Evolutionary conservation across 495 filamentous ascomycete genomes (phyloP).

Genomic region (Penicillium ucsense): DNA sequence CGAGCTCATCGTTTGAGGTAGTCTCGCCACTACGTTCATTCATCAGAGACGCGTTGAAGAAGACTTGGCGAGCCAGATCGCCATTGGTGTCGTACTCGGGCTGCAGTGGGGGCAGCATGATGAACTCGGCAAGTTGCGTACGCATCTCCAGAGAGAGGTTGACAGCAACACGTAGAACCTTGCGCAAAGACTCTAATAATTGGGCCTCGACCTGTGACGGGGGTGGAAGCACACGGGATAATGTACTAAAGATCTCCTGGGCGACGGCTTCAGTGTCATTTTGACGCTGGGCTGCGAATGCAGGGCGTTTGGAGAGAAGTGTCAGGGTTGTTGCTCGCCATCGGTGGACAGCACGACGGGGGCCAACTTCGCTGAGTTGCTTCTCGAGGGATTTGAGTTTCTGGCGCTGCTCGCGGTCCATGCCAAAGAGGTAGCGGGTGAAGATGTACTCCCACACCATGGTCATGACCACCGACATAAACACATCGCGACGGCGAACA

Average conservation of each 20-base stretch:
- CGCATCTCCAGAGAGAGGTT: conserved; percentile 92
- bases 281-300: conserved; percentile 65
- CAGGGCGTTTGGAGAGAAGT: conserved; percentile 64
- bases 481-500: conserved; percentile 76
- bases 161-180: conserved; percentile 74
- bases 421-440: conserved; percentile 92
- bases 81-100: conserved; percentile 91
- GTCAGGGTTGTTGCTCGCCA: conserved; percentile 94
- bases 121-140: conserved; percentile 87
- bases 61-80: conserved; percentile 70
- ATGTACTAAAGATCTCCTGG: conserved; percentile 68
- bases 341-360: conserved; percentile 72
- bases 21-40: conserved; percentile 73
- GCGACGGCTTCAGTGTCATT: conserved; percentile 85
- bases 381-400: conserved; percentile 93
- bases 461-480: conserved; percentile 95
- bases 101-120: conserved; percentile 92
- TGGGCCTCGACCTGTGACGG: conserved; percentile 63
- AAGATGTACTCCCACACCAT: conserved; percentile 99
- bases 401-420: conserved; percentile 94
- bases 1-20: conserved; percentile 63
- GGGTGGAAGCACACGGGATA: conserved; percentile 74
- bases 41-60: conserved; percentile 86
- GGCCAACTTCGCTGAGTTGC: conserved; percentile 76
- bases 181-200: conserved; percentile 69